Base-by-base conservation (phyloP, 805 yeast species). In the Zygoascus flipseniorum region DNA sequence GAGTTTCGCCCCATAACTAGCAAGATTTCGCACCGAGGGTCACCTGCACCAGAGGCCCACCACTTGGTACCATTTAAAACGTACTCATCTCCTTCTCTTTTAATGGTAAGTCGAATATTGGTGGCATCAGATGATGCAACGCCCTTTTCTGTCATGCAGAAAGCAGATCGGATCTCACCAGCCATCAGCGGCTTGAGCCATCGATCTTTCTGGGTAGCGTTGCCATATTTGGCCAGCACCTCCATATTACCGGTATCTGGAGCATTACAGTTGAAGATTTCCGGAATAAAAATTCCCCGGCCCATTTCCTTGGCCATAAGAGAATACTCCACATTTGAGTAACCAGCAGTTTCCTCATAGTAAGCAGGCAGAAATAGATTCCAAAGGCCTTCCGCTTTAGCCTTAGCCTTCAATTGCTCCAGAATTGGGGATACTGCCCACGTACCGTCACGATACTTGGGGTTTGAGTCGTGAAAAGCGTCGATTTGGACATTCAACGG, bases 11-110 rank as follows among this genome's bases (percentile, higher is more conserved):
- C 78, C 80, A 77, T 77, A 26, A 76, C 77, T 51, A 78, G 68
- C 77, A 80, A 74, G 16, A 78, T 75, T 42, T 67, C 59, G 64
- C 82, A 76, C 52, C 84, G 73, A 26, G 85, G 85, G 63, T 81
- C 86, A 26, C 85, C 85, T 41, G 85, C 85, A 31, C 86, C 86
- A 0, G 85, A 79, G 2, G 85, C 82, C 75, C 82, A 81, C 86
- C 86, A 82, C 63, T 82, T 82, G 52, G 79, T 73, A 5, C 86
- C 86, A 56, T 78, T 78, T 48, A 82, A 58, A 1, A 80, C 76
- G 51, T 72, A 78, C 41, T 67, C 59, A 19, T 75, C 72, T 2
- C 79, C 82, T 14, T 63, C 65, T 5, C 62, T 61, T 54, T 68
- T 71, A 31, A 82, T 82, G 31, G 71, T 62, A 43, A 76, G 66